phyloP scores from a whole-genome alignment of 176 grass and related monocot species.

The Ananas comosus region DNA sequence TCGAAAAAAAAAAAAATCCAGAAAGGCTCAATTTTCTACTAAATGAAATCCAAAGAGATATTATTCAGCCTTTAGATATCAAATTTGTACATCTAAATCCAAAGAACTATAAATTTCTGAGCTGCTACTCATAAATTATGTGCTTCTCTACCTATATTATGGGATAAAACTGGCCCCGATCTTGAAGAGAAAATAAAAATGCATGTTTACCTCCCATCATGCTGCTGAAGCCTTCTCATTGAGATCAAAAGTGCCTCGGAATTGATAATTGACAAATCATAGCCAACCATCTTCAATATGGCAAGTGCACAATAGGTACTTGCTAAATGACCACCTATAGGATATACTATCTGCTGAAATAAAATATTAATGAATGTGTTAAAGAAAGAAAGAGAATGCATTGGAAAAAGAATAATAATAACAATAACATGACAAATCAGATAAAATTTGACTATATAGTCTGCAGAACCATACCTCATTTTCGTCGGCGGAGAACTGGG shows the following conservation, averaged over 20 bases:
- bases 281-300: conserved; percentile 68
- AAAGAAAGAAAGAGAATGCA: background rate
- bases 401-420: background rate
- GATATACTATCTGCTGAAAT: conserved; percentile 37
- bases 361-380: background rate
- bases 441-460: background rate
- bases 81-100: background rate
- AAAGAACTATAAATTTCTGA: too few relatives aligned
- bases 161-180: too few relatives aligned
- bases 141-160: too few relatives aligned
- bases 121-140: too few relatives aligned
- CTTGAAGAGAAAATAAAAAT: conserved; percentile 5
- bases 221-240: conserved; percentile 73
- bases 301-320: conserved; percentile 85
- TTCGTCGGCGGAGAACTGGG: conserved; percentile 36
- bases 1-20: conserved; percentile 15
- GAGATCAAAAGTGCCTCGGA: conserved; percentile 44
- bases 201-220: conserved; percentile 71
- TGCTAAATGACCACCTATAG: conserved; percentile 76
- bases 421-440: background rate
- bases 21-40: background rate
- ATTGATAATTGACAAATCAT: conserved; percentile 50
- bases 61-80: background rate
- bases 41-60: background rate
- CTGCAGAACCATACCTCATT: conserved; percentile 14